Conservation (phyloP, 768 basidiomycete genomes). For the Kwoniella sp. region DNA sequence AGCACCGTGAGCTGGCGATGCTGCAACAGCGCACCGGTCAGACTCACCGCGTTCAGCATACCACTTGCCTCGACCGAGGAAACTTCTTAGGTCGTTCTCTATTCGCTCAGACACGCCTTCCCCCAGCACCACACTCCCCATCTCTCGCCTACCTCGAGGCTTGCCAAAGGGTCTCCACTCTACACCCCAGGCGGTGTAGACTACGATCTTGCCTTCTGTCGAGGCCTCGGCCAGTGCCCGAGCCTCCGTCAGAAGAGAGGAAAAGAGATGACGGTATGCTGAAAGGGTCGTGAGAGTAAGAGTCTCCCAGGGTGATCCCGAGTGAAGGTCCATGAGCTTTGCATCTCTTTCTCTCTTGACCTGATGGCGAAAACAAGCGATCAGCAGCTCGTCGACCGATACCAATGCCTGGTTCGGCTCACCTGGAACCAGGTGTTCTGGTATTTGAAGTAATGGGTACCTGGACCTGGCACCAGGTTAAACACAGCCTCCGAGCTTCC, state of each 20-base stretch:
- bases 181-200: slow-evolving; percentile 92
- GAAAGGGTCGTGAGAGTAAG: slow-evolving; percentile 90
- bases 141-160: slow-evolving; percentile 76
- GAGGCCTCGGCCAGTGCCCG: slow-evolving; percentile 75
- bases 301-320: slow-evolving; percentile 95
- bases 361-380: slow-evolving; percentile 51
- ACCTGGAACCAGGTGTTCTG: slow-evolving; percentile 94
- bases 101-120: slow-evolving; percentile 78
- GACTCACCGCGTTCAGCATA: slow-evolving; percentile 86
- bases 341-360: slow-evolving; percentile 92
- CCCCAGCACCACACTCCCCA: slow-evolving; percentile 82
- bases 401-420: slow-evolving; percentile 3
- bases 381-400: background rate
- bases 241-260: slow-evolving; percentile 78
- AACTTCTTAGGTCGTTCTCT: slow-evolving; percentile 72
- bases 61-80: slow-evolving; percentile 80
- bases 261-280: slow-evolving; percentile 74
- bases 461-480: slow-evolving; percentile 91
- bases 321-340: slow-evolving; percentile 82
- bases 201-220: slow-evolving; percentile 89
- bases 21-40: background rate
- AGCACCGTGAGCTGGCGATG: too few species aligned
- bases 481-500: slow-evolving; percentile 85
- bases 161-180: slow-evolving; percentile 96
- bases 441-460: slow-evolving; percentile 88